phyloP scores from a whole-genome alignment of 2,329 filamentous ascomycete species.

The Sphaerostilbella broomeana region DNA sequence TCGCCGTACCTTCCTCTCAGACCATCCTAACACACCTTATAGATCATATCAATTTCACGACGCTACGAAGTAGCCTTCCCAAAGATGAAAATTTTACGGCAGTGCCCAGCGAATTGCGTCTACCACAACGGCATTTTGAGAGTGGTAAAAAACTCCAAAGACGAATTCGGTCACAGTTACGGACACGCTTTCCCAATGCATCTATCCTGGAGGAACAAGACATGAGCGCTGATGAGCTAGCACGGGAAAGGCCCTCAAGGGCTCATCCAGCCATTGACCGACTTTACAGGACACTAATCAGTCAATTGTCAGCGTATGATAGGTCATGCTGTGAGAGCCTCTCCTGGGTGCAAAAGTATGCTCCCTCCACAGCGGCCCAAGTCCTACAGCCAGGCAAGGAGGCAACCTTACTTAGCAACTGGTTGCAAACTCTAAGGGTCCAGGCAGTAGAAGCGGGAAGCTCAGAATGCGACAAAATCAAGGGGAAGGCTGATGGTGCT shows the following conservation, averaged over 20 bases:
- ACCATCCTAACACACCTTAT: slow-evolving; percentile 33
- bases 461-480: slow-evolving; percentile 26
- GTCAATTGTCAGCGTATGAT: slow-evolving; percentile 72
- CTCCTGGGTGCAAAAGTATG: slow-evolving; percentile 80
- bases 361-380: slow-evolving; percentile 59
- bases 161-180: slow-evolving; percentile 42
- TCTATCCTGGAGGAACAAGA: slow-evolving; percentile 14
- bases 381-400: slow-evolving; percentile 72
- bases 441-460: slow-evolving; percentile 63
- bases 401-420: slow-evolving; percentile 64
- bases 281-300: slow-evolving; percentile 54
- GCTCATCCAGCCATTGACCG: slow-evolving; percentile 53
- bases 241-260: slow-evolving; percentile 15
- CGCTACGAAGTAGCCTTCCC: slow-evolving; percentile 24
- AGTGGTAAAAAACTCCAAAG: slow-evolving; percentile 48
- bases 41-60: slow-evolving; percentile 21
- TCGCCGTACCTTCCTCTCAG: slow-evolving; percentile 35
- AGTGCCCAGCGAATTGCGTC: slow-evolving; percentile 42
- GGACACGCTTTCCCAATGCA: slow-evolving; percentile 19
- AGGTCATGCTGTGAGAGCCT: slow-evolving; percentile 64
- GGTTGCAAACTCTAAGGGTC: slow-evolving; percentile 72
- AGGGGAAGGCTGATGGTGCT: slow-evolving; percentile 22
- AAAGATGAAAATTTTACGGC: slow-evolving; percentile 36
- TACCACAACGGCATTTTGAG: slow-evolving; percentile 52
- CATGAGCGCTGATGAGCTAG: slow-evolving; percentile 32